Percentiles rank a stretch among this genome's conserved stretches.
Conservation (phyloP, 805 yeast species). For the Kluyveromyces wickerhamii region DNA sequence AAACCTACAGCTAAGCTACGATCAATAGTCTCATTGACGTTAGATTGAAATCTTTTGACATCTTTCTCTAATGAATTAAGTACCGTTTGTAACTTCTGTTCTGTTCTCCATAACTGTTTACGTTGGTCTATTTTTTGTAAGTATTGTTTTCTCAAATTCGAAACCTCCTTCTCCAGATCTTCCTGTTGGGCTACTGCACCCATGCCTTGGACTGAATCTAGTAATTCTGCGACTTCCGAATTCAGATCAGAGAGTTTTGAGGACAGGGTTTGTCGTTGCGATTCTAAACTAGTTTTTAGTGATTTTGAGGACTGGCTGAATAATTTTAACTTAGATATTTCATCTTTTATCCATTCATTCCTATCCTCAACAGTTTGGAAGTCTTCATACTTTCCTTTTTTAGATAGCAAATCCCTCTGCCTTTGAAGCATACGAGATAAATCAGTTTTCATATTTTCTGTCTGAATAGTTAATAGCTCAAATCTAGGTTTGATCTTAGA, state of each 20-base stretch:
- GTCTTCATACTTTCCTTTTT: constrained; percentile 59
- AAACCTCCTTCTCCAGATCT: constrained; percentile 25
- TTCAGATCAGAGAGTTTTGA: constrained; percentile 20
- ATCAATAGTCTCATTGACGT: constrained; percentile 67
- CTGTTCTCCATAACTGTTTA: constrained; percentile 72
- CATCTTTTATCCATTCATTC: constrained; percentile 54
- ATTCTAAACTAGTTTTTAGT: constrained; percentile 15
- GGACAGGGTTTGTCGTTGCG: constrained; percentile 10
- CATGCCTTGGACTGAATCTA: constrained; percentile 33
- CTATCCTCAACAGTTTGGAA: constrained; percentile 52
- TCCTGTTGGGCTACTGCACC: constrained; percentile 27
- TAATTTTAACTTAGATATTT: constrained; percentile 35
- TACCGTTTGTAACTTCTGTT: constrained; percentile 53
- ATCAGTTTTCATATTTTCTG: constrained; percentile 33
- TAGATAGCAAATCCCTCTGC: constrained; percentile 57
- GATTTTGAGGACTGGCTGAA: constrained; percentile 24
- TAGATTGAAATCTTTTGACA: constrained; percentile 47
- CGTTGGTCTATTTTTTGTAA: constrained; percentile 52
- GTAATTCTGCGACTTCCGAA: constrained; percentile 28
- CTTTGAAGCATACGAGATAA: constrained; percentile 38
- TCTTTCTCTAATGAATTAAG: constrained; percentile 49
- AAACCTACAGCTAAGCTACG: constrained; percentile 63
- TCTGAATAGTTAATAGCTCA: constrained; percentile 33
- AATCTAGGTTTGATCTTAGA: constrained; percentile 35
- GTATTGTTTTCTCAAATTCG: constrained; percentile 33